Base-by-base conservation (phyloP, 306 rosid species). In the Medicago truncatula region DNA sequence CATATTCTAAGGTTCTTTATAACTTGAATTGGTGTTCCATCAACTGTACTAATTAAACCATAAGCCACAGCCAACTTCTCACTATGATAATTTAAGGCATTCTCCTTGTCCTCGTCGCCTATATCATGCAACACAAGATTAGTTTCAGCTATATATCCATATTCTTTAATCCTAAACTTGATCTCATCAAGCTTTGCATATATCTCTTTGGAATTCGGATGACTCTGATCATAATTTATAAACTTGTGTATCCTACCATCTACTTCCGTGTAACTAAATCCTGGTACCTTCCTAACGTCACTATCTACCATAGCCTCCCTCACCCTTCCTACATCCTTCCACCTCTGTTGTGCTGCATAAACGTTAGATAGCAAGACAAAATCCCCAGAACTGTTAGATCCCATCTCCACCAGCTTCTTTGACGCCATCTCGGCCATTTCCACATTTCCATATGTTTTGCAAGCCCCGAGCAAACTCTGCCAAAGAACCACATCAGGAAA, bases 1-100 rank as follows among this genome's bases (percentile, higher is more conserved):
- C 98, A 93, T 70, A 93, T 93, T 76, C 98, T 87, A 46, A 93
- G 96, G 84, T 89, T 93, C 85, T 93, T 93, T 70, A 89, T 91
- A 71, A 93, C 96, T 68, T 87, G 96, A 80, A 93, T 85, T 21
- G 92, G 82, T 68, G 90, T 77, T 54, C 86, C 92, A 43, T 87
- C 96, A 20, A 40, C 39, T 34, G 92, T 91, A 80, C 92, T 84
- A 58, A 88, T 88, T 81, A 93, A 89, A 63, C 97, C 93, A 79
- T 85, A 91, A 23, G 97, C 98, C 72, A 93, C 92, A 4, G 93
- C 98, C 67, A 93, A 81, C 88, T 91, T 93, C 85, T 93, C 98
- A 72, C 93, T 88, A 75, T 93, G 98, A 79, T 89, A 86, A 82
- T 85, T 80, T 71, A 91, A 72, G 12, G 71, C 98, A 70, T 91